Conservation (phyloP, 768 basidiomycete genomes). For the Serendipita indica region DNA sequence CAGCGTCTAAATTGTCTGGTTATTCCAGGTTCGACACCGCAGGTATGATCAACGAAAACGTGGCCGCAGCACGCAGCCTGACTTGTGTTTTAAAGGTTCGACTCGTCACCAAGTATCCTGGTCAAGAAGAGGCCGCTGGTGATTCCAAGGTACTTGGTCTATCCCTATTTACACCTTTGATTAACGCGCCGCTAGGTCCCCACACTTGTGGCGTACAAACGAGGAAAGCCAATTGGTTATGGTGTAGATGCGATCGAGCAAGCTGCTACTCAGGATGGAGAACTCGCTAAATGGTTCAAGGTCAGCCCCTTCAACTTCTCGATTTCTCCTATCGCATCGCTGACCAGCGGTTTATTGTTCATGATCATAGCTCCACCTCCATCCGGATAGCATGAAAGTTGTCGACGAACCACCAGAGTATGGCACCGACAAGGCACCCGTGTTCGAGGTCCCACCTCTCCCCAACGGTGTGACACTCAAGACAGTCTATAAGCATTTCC, state of each 20-base stretch:
- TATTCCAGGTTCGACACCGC: conserved; percentile 1
- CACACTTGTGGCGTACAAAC: conserved; percentile 7
- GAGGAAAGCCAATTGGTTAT: conserved; percentile 7
- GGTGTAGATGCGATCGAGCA: conserved; percentile 7
- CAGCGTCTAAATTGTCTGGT: background rate
- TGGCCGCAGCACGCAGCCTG: background rate
- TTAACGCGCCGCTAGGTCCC: background rate
- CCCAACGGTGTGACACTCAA: background rate
- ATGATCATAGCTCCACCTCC: background rate
- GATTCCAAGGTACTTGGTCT: background rate
- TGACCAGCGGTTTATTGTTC: background rate
- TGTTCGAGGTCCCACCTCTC: conserved; percentile 1
- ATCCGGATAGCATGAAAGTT: conserved; percentile 9
- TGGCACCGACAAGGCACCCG: background rate
- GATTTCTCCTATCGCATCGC: background rate
- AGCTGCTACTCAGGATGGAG: conserved; percentile 5
- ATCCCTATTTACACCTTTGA: background rate
- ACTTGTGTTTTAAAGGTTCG: background rate
- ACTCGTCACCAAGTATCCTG: conserved; percentile 10
- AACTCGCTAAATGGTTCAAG: conserved; percentile 7
- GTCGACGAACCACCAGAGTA: conserved; percentile 5
- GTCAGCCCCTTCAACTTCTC: background rate
- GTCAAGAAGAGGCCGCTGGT: conserved; percentile 11
- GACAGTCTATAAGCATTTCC: conserved; percentile 10
- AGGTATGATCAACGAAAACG: background rate